Evolutionary conservation across 257 asterid species (phyloP).

Genomic region (Nemophila menziesii): DNA sequence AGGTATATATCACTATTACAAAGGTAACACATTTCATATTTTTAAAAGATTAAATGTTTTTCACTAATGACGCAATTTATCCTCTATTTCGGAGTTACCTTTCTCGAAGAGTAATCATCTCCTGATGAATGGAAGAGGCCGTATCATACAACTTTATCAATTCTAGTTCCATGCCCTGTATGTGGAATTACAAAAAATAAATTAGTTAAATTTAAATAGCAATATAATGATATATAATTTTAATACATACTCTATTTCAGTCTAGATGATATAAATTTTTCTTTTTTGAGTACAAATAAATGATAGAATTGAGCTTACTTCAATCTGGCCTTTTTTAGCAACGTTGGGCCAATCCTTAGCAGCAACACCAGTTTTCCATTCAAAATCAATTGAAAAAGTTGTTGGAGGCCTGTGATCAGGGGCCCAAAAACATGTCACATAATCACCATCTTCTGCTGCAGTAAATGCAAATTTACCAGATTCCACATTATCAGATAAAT

Average conservation of each 20-base stretch:
- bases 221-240: background rate
- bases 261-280: too few relatives aligned
- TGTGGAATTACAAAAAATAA: background rate
- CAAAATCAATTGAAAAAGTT: constrained; percentile 18
- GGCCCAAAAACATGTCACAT: constrained; percentile 16
- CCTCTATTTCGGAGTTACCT: too few relatives aligned
- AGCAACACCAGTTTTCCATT: constrained; percentile 14
- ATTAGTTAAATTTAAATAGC: background rate
- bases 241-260: too few relatives aligned
- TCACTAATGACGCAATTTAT: too few relatives aligned
- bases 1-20: too few relatives aligned
- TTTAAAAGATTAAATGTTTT: too few relatives aligned
- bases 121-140: constrained; percentile 18
- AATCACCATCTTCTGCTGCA: constrained; percentile 15
- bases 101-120: constrained; percentile 16
- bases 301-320: constrained; percentile 4
- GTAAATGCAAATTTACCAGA: constrained; percentile 18
- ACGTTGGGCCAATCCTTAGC: constrained; percentile 15
- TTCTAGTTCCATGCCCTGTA: constrained; percentile 19
- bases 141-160: constrained; percentile 18
- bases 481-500: constrained; percentile 6
- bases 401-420: constrained; percentile 11
- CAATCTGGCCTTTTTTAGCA: constrained; percentile 15
- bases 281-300: background rate
- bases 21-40: too few relatives aligned